These are phyloP conservation scores for Piper betle DNA, from an alignment of 164 flowering plant genomes.

Conservation along the genomic window DNA sequence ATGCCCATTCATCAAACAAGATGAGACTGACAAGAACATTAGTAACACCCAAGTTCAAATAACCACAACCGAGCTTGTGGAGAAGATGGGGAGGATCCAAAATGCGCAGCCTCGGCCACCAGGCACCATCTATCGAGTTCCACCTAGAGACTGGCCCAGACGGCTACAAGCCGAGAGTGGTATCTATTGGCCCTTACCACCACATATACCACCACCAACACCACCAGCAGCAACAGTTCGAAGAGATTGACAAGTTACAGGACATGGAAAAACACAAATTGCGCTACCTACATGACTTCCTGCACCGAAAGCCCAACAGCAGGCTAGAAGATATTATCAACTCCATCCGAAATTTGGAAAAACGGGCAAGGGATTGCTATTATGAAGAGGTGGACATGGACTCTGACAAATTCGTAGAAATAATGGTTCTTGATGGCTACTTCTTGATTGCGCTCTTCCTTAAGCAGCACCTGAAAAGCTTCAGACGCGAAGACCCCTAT, in stretches of 20 bases:
- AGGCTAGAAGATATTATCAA: neutral
- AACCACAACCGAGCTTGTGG: neutral
- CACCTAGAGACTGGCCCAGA: neutral
- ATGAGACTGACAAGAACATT: neutral
- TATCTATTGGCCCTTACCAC: conserved; percentile 6
- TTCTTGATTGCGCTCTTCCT: conserved; percentile 3
- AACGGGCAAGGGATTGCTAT: conserved; percentile 29
- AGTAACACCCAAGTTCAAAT: neutral
- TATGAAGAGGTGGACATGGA: conserved; percentile 22
- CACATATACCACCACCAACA: neutral
- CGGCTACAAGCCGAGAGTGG: neutral
- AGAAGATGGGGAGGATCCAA: neutral
- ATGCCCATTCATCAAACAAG: no score
- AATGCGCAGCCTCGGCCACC: neutral
- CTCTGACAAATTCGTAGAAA: conserved; percentile 18
- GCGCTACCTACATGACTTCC: neutral
- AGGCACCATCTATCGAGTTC: conserved; percentile 4
- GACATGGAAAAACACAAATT: conserved; percentile 5
- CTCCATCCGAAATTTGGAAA: neutral
- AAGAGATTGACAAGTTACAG: neutral
- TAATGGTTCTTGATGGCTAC: conserved; percentile 6
- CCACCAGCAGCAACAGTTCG: neutral
- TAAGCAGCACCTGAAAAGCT: neutral
- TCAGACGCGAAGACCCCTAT: neutral
- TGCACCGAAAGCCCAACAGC: neutral